phyloP scores from a whole-genome alignment of 306 rosid genomes.

The Senna siamea region DNA sequence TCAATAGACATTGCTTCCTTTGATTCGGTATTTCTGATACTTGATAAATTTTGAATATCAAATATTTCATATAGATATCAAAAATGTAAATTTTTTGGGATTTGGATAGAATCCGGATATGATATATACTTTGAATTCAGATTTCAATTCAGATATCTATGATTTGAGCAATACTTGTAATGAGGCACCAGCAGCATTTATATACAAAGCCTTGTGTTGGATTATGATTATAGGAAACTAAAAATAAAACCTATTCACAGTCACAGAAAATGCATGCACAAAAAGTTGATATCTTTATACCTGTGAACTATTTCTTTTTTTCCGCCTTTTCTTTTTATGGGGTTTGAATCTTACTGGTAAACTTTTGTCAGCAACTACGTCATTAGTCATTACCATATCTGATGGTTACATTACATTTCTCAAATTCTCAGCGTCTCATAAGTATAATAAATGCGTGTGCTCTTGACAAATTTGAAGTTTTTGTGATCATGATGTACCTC shows the following conservation, averaged over 20 bases:
- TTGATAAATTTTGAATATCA: no score
- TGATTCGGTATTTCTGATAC: not conserved
- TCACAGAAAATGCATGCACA: no score
- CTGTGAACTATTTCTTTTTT: not conserved
- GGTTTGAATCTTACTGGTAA: not conserved
- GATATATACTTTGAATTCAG: no score
- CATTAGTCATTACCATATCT: not conserved
- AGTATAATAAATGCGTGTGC: not conserved
- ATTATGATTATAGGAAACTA: no score
- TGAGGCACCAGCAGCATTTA: conserved; percentile 19
- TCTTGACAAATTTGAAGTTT: not conserved
- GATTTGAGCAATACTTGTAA: not conserved
- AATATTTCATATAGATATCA: no score
- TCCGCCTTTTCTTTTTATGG: not conserved
- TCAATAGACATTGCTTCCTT: conserved; percentile 41
- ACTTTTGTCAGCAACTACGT: conserved; percentile 5
- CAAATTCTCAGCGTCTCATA: no score
- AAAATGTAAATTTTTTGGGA: no score
- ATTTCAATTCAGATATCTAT: not conserved
- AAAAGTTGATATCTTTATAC: not conserved
- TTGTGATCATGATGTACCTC: not conserved
- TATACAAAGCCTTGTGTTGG: no score
- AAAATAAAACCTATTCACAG: no score
- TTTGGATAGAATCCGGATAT: no score
- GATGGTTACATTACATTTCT: not conserved